Evolutionary conservation across 176 grass and related monocot genomes (phyloP), one percentile per base, ranked within the genome.

Genomic region (Chloris gayana): DNA sequence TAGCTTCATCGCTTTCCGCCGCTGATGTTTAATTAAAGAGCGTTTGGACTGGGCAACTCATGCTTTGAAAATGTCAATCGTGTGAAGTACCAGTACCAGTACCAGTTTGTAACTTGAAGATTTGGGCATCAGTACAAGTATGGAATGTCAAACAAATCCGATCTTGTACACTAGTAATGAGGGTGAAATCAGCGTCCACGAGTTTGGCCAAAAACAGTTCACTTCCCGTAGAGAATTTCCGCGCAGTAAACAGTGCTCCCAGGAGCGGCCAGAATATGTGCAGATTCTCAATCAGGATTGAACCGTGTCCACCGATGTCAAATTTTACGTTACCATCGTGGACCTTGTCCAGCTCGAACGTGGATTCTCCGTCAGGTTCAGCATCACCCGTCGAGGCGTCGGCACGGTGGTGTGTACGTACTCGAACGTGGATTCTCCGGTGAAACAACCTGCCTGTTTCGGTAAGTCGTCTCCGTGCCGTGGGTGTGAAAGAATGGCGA

Each of bases 11-110:
- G 18, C 33, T 70, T 34, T 44, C n/a, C 50, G 53, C 24, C 5
- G 34, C 34, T 35, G 34, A 35, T 35, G 34, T 35, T 35, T 35
- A n/a, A n/a, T 5, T 35, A 14, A 32, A 11, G 25, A 27, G 34
- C 25, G 29, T 69, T 80, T 67, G 24, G 66, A 71, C 44, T 21
- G 33, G 56, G 17, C 18, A 12, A 30, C 7, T 14, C 42, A 15
- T 76, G 85, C 10, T 54, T 87, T 64, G n/a, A 54, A 53, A 76
- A 22, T 19, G 7, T 24, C 79, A 18, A 32, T 49, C 54, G 15
- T 44, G 41, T 44, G n/a, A n/a, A n/a, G n/a, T n/a, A n/a, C n/a
- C n/a, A n/a, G n/a, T n/a, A n/a, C n/a, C n/a, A n/a, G 41, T 44
- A 37, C 35, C 7, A 37, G 35, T 7, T 18, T 12, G 67, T 31